These are phyloP conservation scores for Lipomyces yamanashiensis DNA, from an alignment of 805 yeast genomes.

Conservation along the genomic window DNA sequence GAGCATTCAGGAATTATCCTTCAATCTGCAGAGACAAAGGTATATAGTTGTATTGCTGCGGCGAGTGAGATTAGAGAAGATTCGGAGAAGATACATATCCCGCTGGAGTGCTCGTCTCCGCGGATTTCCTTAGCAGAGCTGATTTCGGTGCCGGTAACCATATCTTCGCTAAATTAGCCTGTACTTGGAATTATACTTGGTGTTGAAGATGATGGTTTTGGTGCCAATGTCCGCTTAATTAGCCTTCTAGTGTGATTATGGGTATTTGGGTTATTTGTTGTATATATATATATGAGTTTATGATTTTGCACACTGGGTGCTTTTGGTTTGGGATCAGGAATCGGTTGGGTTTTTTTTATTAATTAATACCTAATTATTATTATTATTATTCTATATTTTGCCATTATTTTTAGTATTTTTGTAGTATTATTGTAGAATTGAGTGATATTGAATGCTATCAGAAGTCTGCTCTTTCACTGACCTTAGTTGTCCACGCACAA, in stretches of 20 bases:
- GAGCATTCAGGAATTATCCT: constrained; percentile 1
- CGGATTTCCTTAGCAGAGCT: neutral
- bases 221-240: no score
- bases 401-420: no score
- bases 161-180: constrained; percentile 2
- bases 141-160: constrained; percentile 7
- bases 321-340: neutral
- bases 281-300: neutral
- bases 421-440: no score
- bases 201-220: neutral
- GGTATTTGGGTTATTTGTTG: neutral
- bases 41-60: neutral
- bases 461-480: no score
- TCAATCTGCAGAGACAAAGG: neutral
- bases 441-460: no score
- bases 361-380: neutral
- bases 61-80: neutral
- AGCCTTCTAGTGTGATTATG: no score
- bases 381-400: no score
- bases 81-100: neutral
- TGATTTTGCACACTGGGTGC: no score
- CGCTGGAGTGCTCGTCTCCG: neutral
- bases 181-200: neutral
- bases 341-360: neutral
- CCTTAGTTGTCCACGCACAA: no score